phyloP scores from a whole-genome alignment of 805 yeast species.

The Spathaspora passalidarum region DNA sequence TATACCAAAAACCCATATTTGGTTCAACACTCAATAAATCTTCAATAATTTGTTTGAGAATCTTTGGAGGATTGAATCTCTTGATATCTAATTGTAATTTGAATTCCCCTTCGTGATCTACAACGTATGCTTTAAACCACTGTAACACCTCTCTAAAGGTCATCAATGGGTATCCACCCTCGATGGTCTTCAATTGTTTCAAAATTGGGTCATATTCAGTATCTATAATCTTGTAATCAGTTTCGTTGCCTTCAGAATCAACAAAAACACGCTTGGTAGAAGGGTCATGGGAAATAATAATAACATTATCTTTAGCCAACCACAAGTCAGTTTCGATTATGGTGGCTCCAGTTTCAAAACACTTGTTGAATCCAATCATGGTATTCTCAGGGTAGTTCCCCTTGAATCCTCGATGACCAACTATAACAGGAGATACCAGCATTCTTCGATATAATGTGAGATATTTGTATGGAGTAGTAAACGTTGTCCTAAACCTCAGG shows the following conservation, averaged over 20 bases:
- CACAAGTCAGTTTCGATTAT: slow-evolving; percentile 43
- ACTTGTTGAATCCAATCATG: slow-evolving; percentile 31
- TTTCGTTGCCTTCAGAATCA: slow-evolving; percentile 29
- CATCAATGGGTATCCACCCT: slow-evolving; percentile 30
- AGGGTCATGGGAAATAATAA: slow-evolving; percentile 40
- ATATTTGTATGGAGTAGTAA: neutral
- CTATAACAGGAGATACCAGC: slow-evolving; percentile 21
- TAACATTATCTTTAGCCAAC: slow-evolving; percentile 33
- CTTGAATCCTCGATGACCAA: slow-evolving; percentile 45
- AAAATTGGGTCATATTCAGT: slow-evolving; percentile 27
- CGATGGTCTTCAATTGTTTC: slow-evolving; percentile 26
- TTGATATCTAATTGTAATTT: slow-evolving; percentile 40
- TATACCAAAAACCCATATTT: slow-evolving; percentile 37
- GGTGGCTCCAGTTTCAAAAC: slow-evolving; percentile 37
- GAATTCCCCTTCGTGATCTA: slow-evolving; percentile 14
- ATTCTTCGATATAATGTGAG: neutral
- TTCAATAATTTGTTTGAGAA: slow-evolving; percentile 25
- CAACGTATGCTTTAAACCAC: slow-evolving; percentile 28
- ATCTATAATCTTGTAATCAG: slow-evolving; percentile 32
- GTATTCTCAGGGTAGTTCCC: slow-evolving; percentile 41
- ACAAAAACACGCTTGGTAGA: slow-evolving; percentile 37
- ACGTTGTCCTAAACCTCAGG: too few species aligned
- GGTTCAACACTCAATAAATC: slow-evolving; percentile 25
- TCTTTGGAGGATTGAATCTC: slow-evolving; percentile 32
- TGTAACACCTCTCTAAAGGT: slow-evolving; percentile 29